Conservation (phyloP, 768 basidiomycete species). For the Panaeolus papilionaceus region DNA sequence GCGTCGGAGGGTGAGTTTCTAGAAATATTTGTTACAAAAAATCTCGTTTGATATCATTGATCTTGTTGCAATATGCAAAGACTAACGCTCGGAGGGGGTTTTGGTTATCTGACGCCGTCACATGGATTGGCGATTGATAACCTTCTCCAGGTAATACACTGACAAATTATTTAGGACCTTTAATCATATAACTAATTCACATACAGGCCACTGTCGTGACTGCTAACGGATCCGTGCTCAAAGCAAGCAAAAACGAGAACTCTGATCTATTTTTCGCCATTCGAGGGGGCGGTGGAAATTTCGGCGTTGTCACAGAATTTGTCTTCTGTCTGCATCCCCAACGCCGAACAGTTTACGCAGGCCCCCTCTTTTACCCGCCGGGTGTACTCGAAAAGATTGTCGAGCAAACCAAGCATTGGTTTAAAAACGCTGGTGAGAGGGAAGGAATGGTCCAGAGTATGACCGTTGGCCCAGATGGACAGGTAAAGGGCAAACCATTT, state of each 20-base stretch:
- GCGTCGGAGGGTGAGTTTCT: constrained; percentile 49
- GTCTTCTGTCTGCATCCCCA: constrained; percentile 55
- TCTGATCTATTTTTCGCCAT: constrained; percentile 59
- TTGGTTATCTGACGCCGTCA: constrained; percentile 53
- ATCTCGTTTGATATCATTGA: background rate
- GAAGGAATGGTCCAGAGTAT: constrained; percentile 44
- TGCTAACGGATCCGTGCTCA: constrained; percentile 47
- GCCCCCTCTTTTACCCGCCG: constrained; percentile 42
- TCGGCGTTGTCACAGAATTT: constrained; percentile 62
- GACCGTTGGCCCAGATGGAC: constrained; percentile 45
- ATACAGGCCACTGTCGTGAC: constrained; percentile 50
- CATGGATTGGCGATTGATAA: constrained; percentile 58
- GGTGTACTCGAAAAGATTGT: constrained; percentile 37
- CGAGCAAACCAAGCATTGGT: constrained; percentile 44
- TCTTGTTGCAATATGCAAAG: background rate
- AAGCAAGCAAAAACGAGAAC: constrained; percentile 41
- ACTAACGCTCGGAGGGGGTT: constrained; percentile 59
- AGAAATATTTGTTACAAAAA: background rate
- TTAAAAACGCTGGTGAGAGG: constrained; percentile 37
- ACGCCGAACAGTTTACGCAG: constrained; percentile 53
- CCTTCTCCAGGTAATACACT: constrained; percentile 38
- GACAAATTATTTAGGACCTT: background rate
- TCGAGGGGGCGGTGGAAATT: constrained; percentile 59
- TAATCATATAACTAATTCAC: background rate
- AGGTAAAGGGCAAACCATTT: constrained; percentile 20